Evolutionary conservation across 2,329 filamentous ascomycete genomes (phyloP).

Genomic region (Xylaria sp.): DNA sequence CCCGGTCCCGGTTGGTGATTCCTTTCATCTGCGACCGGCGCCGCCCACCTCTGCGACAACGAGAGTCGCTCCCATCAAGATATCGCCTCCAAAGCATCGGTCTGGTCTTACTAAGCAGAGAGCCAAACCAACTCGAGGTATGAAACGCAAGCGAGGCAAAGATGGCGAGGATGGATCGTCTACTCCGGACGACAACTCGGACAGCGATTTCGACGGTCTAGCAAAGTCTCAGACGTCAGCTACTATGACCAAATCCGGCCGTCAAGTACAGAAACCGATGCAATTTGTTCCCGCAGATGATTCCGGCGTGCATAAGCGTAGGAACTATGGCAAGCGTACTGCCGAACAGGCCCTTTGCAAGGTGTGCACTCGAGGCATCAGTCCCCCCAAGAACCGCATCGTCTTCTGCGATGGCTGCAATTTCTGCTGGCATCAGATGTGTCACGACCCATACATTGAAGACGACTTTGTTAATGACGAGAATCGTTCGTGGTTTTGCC

Average conservation of each 20-base stretch:
- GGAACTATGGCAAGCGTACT: constrained; percentile 52
- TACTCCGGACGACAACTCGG: constrained; percentile 29
- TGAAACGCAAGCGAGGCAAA: constrained; percentile 35
- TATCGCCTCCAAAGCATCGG: constrained; percentile 10
- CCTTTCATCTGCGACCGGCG: constrained; percentile 26
- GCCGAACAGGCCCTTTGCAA: constrained; percentile 61
- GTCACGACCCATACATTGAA: constrained; percentile 70
- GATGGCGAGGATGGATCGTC: constrained; percentile 24
- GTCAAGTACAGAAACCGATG: constrained; percentile 62
- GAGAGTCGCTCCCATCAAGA: constrained; percentile 2
- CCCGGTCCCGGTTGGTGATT: constrained; percentile 18
- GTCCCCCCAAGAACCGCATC: constrained; percentile 69
- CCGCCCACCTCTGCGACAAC: constrained; percentile 5
- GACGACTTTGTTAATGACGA: constrained; percentile 62
- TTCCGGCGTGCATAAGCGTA: constrained; percentile 34
- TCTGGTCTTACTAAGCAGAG: constrained; percentile 15
- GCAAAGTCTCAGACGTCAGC: constrained; percentile 45
- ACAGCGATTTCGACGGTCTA: constrained; percentile 22
- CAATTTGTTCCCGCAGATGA: constrained; percentile 48
- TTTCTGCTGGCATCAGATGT: constrained; percentile 73
- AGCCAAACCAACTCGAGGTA: constrained; percentile 21
- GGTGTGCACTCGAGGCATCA: constrained; percentile 66
- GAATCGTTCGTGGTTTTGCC: constrained; percentile 67
- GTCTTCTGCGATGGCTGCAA: constrained; percentile 84
- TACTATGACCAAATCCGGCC: constrained; percentile 70